Conservation (phyloP, 129 eudicot genomes). For the Oenanthe sinensis region DNA sequence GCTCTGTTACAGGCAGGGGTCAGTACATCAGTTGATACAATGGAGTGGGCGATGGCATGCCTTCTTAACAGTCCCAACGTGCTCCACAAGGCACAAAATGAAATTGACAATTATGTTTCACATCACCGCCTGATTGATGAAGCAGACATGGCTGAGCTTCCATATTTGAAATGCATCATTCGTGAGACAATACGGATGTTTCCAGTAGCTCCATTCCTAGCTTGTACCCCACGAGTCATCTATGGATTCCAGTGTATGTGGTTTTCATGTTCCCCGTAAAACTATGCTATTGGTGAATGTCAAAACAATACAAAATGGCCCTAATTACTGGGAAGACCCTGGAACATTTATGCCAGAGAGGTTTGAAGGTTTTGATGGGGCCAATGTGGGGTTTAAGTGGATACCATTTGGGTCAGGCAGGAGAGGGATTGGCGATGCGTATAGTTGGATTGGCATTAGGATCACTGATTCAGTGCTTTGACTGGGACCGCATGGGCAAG, state of each 20-base stretch:
- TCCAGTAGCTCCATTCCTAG: conserved; percentile 42
- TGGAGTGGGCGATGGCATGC: conserved; percentile 37
- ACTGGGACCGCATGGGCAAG: conserved; percentile 48
- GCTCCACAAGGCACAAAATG: conserved; percentile 25
- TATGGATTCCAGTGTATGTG: conserved; percentile 33
- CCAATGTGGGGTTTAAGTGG: conserved; percentile 34
- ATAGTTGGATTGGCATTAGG: conserved; percentile 47
- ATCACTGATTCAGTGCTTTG: conserved; percentile 56
- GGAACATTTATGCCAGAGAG: conserved; percentile 40
- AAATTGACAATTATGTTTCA: conserved; percentile 18
- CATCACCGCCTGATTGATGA: conserved; percentile 20
- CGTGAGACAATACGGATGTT: conserved; percentile 44
- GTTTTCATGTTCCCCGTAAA: conserved; percentile 36
- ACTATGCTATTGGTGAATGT: conserved; percentile 43
- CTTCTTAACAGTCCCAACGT: conserved; percentile 27
- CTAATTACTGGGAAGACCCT: conserved; percentile 38
- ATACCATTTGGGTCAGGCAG: conserved; percentile 77
- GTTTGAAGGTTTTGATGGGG: conserved; percentile 35
- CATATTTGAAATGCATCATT: conserved; percentile 41
- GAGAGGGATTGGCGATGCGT: conserved; percentile 50
- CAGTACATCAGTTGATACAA: conserved; percentile 23
- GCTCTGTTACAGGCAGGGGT: conserved; percentile 28
- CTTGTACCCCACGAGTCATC: conserved; percentile 49
- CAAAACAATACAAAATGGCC: conserved; percentile 53
- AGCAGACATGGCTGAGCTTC: conserved; percentile 39